phyloP scores from a whole-genome alignment of 192 early-diverging fungal species.

The Chytriomyces sp. region DNA sequence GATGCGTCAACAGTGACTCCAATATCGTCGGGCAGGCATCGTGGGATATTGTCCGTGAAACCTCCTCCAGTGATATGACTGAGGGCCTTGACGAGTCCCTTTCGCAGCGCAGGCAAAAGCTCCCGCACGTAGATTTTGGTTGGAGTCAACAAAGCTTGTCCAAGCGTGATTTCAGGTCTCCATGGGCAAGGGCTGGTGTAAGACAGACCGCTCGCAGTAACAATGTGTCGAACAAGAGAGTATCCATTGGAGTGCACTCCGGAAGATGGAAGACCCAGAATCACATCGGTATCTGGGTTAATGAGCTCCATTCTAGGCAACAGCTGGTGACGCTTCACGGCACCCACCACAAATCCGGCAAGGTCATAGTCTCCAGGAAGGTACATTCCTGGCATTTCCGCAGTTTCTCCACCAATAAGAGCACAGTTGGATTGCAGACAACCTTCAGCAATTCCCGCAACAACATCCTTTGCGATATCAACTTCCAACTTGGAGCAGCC shows the following conservation, averaged over 20 bases:
- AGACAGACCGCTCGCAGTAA: constrained; percentile 68
- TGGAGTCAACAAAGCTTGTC: constrained; percentile 86
- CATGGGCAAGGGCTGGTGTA: constrained; percentile 86
- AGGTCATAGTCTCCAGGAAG: constrained; percentile 79
- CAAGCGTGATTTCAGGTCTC: constrained; percentile 63
- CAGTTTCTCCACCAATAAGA: constrained; percentile 97
- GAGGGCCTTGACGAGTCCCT: constrained; percentile 88
- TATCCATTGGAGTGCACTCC: constrained; percentile 99
- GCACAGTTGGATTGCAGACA: constrained; percentile 90
- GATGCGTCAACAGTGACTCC: constrained; percentile 83
- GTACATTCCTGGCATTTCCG: constrained; percentile 99
- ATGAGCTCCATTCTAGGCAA: constrained; percentile 84
- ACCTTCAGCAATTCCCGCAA: constrained; percentile 92
- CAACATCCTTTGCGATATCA: constrained; percentile 85
- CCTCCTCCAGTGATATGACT: constrained; percentile 99
- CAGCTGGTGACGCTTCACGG: constrained; percentile 87
- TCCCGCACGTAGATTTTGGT: constrained; percentile 96
- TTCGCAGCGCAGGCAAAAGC: constrained; percentile 80
- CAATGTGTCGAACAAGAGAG: constrained; percentile 93
- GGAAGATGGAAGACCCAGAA: constrained; percentile 92
- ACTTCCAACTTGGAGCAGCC: constrained; percentile 94
- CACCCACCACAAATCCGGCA: constrained; percentile 97
- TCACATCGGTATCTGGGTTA: constrained; percentile 72
- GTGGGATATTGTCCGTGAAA: constrained; percentile 97
- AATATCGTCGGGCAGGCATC: constrained; percentile 83